A percentile compares a stretch with the other conserved stretches of the same genome.
Evolutionary conservation across 495 filamentous ascomycete species (phyloP).

Genomic region (Podospora fimiseda): DNA sequence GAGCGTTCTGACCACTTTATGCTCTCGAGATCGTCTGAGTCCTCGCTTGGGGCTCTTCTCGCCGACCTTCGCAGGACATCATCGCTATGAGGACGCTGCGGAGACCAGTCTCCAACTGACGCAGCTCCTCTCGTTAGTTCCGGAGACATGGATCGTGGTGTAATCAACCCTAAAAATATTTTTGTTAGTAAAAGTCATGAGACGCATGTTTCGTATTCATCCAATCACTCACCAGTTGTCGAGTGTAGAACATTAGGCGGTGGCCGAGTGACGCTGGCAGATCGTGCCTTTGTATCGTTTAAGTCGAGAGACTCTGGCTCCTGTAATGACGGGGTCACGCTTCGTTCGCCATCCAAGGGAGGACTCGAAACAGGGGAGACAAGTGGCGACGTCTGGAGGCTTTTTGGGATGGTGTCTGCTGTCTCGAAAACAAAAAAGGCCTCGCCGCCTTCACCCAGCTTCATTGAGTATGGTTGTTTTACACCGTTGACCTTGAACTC

Average conservation of each 20-base stretch:
- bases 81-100: slow-evolving; percentile 39
- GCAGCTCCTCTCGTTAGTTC: slow-evolving; percentile 44
- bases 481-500: slow-evolving; percentile 92
- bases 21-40: slow-evolving; percentile 33
- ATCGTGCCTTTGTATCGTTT: slow-evolving; percentile 34
- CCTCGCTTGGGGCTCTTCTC: slow-evolving; percentile 39
- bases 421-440: slow-evolving; percentile 99
- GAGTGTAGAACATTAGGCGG: slow-evolving; percentile 29
- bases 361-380: slow-evolving; percentile 84
- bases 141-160: slow-evolving; percentile 59
- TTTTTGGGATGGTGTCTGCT: slow-evolving; percentile 75
- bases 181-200: slow-evolving; percentile 8
- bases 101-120: slow-evolving; percentile 37
- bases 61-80: slow-evolving; percentile 32
- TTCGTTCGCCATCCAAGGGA: slow-evolving; percentile 51
- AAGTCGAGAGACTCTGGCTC: slow-evolving; percentile 85
- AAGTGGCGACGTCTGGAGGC: slow-evolving; percentile 86
- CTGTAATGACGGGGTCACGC: slow-evolving; percentile 50
- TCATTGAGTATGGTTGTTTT: slow-evolving; percentile 95
- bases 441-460: slow-evolving; percentile 93
- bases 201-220: not conserved
- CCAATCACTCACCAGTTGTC: too few relatives aligned
- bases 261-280: slow-evolving; percentile 31
- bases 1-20: slow-evolving; percentile 47
- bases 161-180: slow-evolving; percentile 52